These are phyloP conservation scores for Aspergillus sparsus DNA, from an alignment of 495 filamentous ascomycete species.

Conservation along the genomic window DNA sequence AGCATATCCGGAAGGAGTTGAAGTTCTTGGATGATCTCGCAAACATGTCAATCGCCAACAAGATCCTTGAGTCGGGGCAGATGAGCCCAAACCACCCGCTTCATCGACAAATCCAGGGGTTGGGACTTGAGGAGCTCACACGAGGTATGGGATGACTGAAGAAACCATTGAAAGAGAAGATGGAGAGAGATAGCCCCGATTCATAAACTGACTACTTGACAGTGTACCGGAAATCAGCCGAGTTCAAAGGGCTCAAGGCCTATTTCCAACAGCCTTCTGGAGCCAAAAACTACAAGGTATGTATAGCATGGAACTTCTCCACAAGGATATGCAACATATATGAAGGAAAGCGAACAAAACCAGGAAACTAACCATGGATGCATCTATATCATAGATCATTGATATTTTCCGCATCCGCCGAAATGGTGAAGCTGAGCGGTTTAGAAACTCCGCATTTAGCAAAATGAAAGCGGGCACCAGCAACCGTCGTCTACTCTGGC, in stretches of 20 bases:
- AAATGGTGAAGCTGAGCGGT: not conserved
- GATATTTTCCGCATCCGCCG: conserved; percentile 8
- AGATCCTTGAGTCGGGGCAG: not conserved
- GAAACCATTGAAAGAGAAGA: not conserved
- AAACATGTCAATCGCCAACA: not conserved
- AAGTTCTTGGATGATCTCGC: not conserved
- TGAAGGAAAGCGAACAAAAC: too few species aligned
- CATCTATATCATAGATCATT: not conserved
- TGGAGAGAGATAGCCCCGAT: too few species aligned
- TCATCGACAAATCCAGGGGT: not conserved
- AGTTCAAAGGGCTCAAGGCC: not conserved
- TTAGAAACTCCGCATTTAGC: not conserved
- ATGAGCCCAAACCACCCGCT: not conserved
- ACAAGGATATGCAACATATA: too few species aligned
- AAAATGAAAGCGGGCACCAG: not conserved
- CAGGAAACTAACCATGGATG: too few species aligned
- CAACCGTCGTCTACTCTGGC: conserved; percentile 8
- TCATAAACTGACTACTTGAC: not conserved
- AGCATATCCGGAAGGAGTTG: not conserved
- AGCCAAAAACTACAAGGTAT: not conserved
- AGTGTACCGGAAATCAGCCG: not conserved
- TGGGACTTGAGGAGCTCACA: not conserved
- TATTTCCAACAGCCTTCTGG: not conserved
- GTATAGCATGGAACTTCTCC: not conserved
- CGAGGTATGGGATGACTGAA: not conserved